These are phyloP conservation scores for Aspergillus awamori DNA, from an alignment of 2,329 filamentous ascomycete species.

Conservation along the genomic window DNA sequence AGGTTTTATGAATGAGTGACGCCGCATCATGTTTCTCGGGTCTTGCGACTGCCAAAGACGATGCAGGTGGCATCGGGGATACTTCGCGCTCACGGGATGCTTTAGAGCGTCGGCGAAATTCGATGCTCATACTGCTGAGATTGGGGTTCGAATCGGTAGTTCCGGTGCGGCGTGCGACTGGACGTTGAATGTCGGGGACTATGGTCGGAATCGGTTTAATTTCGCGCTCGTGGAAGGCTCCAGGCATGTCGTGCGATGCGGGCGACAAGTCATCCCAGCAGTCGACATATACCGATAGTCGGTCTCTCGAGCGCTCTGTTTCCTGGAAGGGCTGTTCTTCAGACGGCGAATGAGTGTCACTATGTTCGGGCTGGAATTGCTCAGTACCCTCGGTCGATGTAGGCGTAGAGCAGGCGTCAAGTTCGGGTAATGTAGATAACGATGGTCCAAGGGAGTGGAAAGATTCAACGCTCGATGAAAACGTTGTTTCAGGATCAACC, in stretches of 20 bases:
- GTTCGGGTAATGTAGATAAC: slow-evolving; percentile 25
- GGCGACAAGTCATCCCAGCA: slow-evolving; percentile 13
- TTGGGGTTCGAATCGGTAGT: slow-evolving; percentile 33
- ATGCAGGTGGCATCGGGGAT: slow-evolving; percentile 69
- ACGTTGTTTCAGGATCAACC: slow-evolving; percentile 30
- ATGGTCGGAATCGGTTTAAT: background rate
- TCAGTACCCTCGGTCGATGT: slow-evolving; percentile 14
- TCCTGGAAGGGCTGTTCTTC: slow-evolving; percentile 7
- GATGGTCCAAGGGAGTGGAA: slow-evolving; percentile 43
- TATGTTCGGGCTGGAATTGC: background rate
- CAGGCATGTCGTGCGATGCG: slow-evolving; percentile 2
- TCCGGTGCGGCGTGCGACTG: background rate
- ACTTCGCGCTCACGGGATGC: slow-evolving; percentile 60
- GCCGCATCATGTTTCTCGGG: slow-evolving; percentile 58
- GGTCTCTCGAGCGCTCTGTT: slow-evolving; percentile 32
- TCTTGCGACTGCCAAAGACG: slow-evolving; percentile 61
- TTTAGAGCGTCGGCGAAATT: slow-evolving; percentile 59
- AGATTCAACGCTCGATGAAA: slow-evolving; percentile 46
- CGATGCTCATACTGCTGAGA: slow-evolving; percentile 34
- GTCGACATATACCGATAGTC: slow-evolving; percentile 8
- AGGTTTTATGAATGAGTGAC: slow-evolving; percentile 74
- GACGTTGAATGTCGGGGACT: slow-evolving; percentile 7
- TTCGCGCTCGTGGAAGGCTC: slow-evolving; percentile 14
- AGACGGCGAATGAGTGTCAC: background rate
- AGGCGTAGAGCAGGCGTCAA: slow-evolving; percentile 27